Evolutionary conservation across 306 rosid species (phyloP).

Genomic region (Albizia julibrissin): DNA sequence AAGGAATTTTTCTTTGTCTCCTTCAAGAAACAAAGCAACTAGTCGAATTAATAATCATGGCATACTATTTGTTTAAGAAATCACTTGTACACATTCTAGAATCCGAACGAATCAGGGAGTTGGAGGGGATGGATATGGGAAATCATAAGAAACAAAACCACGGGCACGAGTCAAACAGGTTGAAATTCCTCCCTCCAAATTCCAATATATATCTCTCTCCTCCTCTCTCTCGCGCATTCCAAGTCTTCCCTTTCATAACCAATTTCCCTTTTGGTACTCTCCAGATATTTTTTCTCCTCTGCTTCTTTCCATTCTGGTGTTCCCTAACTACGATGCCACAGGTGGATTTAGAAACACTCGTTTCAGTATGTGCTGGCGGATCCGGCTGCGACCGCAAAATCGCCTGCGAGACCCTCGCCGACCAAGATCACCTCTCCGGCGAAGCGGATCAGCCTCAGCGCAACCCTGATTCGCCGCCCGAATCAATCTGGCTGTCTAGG

Average conservation of each 20-base stretch:
- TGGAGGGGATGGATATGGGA: too few species aligned
- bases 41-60: not conserved
- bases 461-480: slow-evolving; percentile 80
- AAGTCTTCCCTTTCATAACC: not conserved
- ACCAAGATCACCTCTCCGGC: slow-evolving; percentile 32
- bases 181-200: slow-evolving; percentile 39
- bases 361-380: slow-evolving; percentile 83
- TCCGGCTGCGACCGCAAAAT: slow-evolving; percentile 69
- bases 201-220: slow-evolving; percentile 7
- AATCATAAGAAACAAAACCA: slow-evolving; percentile 1
- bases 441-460: slow-evolving; percentile 40
- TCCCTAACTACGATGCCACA: slow-evolving; percentile 62
- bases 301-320: not conserved
- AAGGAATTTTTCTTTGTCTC: not conserved
- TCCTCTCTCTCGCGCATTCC: slow-evolving; percentile 8
- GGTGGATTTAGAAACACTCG: slow-evolving; percentile 84
- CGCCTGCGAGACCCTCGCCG: slow-evolving; percentile 69
- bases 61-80: not conserved
- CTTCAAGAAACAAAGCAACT: not conserved
- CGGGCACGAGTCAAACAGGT: slow-evolving; percentile 28
- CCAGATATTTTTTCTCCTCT: not conserved
- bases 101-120: not conserved
- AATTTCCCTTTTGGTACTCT: not conserved
- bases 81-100: not conserved
- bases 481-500: slow-evolving; percentile 79